phyloP scores from a whole-genome alignment of 441 rosid species.

The Adansonia madagascariensis region DNA sequence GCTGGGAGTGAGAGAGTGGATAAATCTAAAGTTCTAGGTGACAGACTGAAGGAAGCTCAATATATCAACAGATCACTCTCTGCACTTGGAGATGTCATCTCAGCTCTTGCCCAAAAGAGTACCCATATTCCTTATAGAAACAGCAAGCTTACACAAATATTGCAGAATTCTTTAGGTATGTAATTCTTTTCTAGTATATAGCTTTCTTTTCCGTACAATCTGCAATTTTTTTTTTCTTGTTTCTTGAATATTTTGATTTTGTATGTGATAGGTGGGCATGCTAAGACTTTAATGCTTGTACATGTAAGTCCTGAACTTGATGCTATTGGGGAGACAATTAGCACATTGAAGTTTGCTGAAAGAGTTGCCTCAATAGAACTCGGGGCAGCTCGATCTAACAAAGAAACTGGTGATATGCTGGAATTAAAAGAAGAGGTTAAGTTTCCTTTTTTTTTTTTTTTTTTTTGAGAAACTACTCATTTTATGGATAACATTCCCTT shows the following conservation, averaged over 20 bases:
- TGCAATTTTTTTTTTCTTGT: neutral
- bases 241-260: conserved; percentile 8
- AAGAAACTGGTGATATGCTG: conserved; percentile 83
- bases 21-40: conserved; percentile 90
- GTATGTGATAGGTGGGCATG: conserved; percentile 74
- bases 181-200: conserved; percentile 18
- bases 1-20: conserved; percentile 99
- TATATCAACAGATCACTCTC: conserved; percentile 89
- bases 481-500: neutral
- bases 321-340: conserved; percentile 82
- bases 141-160: conserved; percentile 93
- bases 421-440: conserved; percentile 89
- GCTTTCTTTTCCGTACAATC: neutral
- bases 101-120: conserved; percentile 93
- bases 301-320: conserved; percentile 84
- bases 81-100: conserved; percentile 92
- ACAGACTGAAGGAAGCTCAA: conserved; percentile 95
- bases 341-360: conserved; percentile 93
- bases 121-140: conserved; percentile 87
- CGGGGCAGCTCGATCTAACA: conserved; percentile 88
- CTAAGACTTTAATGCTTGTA: conserved; percentile 91
- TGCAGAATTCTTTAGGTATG: conserved; percentile 86
- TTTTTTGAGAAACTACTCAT: too few species aligned
- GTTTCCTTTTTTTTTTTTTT: neutral
- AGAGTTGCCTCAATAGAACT: conserved; percentile 90